These are phyloP conservation scores for Apium graveolens DNA, from an alignment of 129 eudicot species.

Conservation along the genomic window DNA sequence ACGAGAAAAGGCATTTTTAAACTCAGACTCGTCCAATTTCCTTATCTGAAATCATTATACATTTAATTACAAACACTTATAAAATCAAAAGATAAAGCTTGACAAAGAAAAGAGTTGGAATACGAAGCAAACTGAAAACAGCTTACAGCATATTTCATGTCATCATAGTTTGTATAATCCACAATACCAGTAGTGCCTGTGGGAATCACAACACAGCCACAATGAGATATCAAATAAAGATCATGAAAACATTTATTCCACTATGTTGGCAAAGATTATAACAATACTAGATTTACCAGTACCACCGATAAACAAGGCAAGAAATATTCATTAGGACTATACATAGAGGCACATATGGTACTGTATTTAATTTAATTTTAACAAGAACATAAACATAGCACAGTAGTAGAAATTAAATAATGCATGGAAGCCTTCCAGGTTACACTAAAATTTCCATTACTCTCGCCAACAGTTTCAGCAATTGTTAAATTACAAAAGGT, in stretches of 20 bases:
- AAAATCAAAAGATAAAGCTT: neutral
- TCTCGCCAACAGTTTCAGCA: neutral
- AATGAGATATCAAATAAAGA: neutral
- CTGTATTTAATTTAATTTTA: neutral
- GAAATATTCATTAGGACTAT: neutral
- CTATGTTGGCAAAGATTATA: neutral
- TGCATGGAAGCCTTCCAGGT: neutral
- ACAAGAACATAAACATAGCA: neutral
- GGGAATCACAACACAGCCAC: neutral
- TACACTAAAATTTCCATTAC: neutral
- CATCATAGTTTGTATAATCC: conserved; percentile 91
- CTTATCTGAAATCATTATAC: conserved; percentile 41
- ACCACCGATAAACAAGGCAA: neutral
- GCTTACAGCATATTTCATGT: conserved; percentile 94
- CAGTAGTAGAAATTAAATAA: neutral
- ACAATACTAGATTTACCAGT: neutral
- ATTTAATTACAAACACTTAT: neutral
- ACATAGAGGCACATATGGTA: neutral
- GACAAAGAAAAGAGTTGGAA: neutral
- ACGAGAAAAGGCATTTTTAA: conserved; percentile 72
- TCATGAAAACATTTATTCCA: neutral
- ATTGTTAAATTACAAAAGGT: neutral
- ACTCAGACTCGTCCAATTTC: conserved; percentile 90
- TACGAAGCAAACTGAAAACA: neutral
- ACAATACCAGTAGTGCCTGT: conserved; percentile 91